These are phyloP conservation scores for Orbilia brochopaga DNA, from an alignment of 2,329 filamentous ascomycete species.

Conservation along the genomic window DNA sequence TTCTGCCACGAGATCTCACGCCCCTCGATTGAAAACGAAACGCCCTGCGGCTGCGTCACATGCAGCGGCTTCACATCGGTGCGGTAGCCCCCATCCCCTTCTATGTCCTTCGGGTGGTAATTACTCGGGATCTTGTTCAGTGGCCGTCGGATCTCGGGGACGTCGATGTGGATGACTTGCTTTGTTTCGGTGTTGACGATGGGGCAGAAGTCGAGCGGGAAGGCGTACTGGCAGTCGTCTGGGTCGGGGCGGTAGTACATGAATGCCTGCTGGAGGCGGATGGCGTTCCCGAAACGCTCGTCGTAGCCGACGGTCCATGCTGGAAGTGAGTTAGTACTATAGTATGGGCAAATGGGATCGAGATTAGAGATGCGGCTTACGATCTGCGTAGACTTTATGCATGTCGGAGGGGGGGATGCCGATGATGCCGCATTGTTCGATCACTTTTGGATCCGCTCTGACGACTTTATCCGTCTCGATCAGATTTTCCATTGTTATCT, in stretches of 20 bases:
- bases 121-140: conserved; percentile 78
- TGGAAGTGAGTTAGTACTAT: conserved; percentile 55
- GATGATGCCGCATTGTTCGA: conserved; percentile 84
- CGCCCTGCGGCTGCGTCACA: conserved; percentile 85
- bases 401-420: conserved; percentile 83
- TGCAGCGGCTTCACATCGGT: conserved; percentile 83
- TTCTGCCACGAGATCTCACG: conserved; percentile 85
- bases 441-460: conserved; percentile 80
- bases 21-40: conserved; percentile 80
- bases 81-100: conserved; percentile 76
- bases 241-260: conserved; percentile 92
- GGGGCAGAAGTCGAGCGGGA: conserved; percentile 89
- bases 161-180: conserved; percentile 80
- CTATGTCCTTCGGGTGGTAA: conserved; percentile 76
- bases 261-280: conserved; percentile 85
- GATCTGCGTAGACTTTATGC: conserved; percentile 95
- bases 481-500: conserved; percentile 91
- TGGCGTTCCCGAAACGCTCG: conserved; percentile 78
- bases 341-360: not conserved
- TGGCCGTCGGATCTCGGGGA: conserved; percentile 77
- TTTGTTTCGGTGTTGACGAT: conserved; percentile 83
- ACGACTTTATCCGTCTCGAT: conserved; percentile 77
- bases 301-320: conserved; percentile 96
- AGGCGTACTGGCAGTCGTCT: conserved; percentile 89
- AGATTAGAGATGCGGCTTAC: conserved; percentile 59